Evolutionary conservation across 768 basidiomycete genomes (phyloP).

Genomic region (Amanita exitialis): DNA sequence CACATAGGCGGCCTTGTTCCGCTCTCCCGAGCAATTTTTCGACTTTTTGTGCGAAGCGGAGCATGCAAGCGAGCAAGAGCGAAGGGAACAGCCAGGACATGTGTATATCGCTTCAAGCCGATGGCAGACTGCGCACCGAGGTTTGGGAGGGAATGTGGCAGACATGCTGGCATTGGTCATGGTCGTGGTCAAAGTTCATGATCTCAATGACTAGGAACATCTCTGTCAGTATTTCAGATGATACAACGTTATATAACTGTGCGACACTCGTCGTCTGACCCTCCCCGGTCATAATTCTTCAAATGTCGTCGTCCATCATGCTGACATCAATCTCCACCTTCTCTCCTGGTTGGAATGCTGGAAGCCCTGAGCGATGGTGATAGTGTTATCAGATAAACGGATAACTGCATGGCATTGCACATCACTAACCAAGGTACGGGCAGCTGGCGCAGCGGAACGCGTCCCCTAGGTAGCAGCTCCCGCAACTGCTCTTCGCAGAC

Average conservation of each 20-base stretch:
- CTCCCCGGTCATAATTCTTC: slow-evolving; percentile 9
- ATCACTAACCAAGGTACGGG: slow-evolving; percentile 84
- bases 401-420: neutral
- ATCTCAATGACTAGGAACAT: neutral
- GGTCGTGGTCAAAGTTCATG: neutral
- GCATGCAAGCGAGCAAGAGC: slow-evolving; percentile 67
- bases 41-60: slow-evolving; percentile 56
- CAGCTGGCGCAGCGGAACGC: slow-evolving; percentile 96
- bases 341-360: slow-evolving; percentile 97
- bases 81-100: slow-evolving; percentile 65
- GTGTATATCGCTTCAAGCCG: slow-evolving; percentile 50
- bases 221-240: neutral
- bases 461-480: slow-evolving; percentile 95
- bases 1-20: slow-evolving; percentile 65
- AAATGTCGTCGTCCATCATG: slow-evolving; percentile 72
- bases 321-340: slow-evolving; percentile 87
- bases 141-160: slow-evolving; percentile 12
- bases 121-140: slow-evolving; percentile 41
- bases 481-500: slow-evolving; percentile 94
- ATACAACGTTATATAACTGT: neutral
- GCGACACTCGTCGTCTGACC: neutral
- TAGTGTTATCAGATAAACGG: slow-evolving; percentile 2
- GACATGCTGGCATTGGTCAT: slow-evolving; percentile 6
- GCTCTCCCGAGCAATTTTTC: slow-evolving; percentile 57
- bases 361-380: slow-evolving; percentile 56